Base-by-base conservation (phyloP, 768 basidiomycete species). In the Boletus edulis region DNA sequence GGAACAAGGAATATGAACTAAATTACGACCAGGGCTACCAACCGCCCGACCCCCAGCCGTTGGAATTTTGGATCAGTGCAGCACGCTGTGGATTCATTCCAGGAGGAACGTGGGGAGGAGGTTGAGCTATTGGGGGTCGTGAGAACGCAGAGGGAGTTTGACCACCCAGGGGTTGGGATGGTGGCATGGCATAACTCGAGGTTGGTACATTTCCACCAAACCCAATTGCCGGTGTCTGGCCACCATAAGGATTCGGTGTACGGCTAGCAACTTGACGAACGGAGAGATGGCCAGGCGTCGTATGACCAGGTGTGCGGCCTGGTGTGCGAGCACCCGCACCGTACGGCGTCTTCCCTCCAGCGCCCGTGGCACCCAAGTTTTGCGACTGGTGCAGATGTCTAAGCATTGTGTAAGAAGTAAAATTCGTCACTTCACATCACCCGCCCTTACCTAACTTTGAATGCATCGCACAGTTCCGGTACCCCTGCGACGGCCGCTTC, bases 391-490 rank as follows among this genome's bases (percentile, higher is more conserved):
- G 86, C 42, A 89, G 75, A 74, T 91, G 89, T 62, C 89, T 88
- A 58, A 40, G 51, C 39, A 24, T 37, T 29, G 35, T 40, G 50
- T 67, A 18, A 66, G 62, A 14, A 22, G 14, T 3, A 35, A 43
- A 35, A 37, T n/a, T 15, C 14, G 42, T 5, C 15, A 37, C 27
- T 10, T 10, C 1, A 41, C 20, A 7, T 27, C 22, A n/a, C 31
- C 8, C 46, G 18, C 63, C 18, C 78, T 62, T 63, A 86, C 86
- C 86, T 73, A 65, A 91, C 84, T 84, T 98, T 98, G 84, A 98
- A 98, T 18, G 95, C 94, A 69, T 98, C 95, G 60, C 96, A 97
- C 5, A 98, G 75, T 70, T 97, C 94, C 5, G 91, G 86, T 24
- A 98, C 92, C 37, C 92, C 94, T 8, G 91, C 86, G 24, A 93